Percentiles rank a stretch among this genome's conserved stretches.
Conservation (phyloP, 2,329 filamentous ascomycete species). For the Hypoxylon sp. region DNA sequence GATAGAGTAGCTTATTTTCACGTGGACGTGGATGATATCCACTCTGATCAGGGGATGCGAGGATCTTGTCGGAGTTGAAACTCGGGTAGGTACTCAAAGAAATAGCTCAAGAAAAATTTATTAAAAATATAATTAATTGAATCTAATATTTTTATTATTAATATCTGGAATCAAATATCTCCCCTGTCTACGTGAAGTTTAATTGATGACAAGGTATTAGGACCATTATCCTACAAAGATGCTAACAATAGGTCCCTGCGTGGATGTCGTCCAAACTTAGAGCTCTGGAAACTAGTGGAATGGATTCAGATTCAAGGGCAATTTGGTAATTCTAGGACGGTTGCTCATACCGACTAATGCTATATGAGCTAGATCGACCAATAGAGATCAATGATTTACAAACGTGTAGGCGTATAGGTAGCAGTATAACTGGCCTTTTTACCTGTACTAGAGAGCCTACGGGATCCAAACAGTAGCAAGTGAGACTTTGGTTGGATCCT, state of each 20-base stretch:
- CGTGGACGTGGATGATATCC: conserved; percentile 25
- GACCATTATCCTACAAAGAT: conserved; percentile 18
- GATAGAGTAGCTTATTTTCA: conserved; percentile 20
- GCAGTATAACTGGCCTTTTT: conserved; percentile 1
- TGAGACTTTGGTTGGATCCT: conserved; percentile 30
- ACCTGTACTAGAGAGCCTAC: not conserved
- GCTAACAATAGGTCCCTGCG: conserved; percentile 20
- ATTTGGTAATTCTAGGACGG: conserved; percentile 10
- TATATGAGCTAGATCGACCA: conserved; percentile 13
- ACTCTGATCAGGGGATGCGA: conserved; percentile 3
- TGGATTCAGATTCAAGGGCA: conserved; percentile 2
- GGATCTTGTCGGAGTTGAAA: not conserved
- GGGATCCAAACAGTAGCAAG: conserved; percentile 8
- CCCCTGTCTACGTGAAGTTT: not conserved
- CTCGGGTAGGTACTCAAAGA: conserved; percentile 6
- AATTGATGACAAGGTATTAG: conserved; percentile 2
- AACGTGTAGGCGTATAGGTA: conserved; percentile 24
- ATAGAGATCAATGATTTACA: conserved; percentile 20
- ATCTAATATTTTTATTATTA: conserved; percentile 10
- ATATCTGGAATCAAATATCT: not conserved
- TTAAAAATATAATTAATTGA: conserved; percentile 4
- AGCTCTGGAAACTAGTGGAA: conserved; percentile 8
- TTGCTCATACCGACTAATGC: conserved; percentile 13
- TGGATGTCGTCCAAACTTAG: conserved; percentile 8
- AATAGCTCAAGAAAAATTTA: conserved; percentile 24